Percentiles rank a stretch among this genome's conserved stretches.
Conservation (phyloP, 805 yeast species). For the Yamadazyma tumulicola region DNA sequence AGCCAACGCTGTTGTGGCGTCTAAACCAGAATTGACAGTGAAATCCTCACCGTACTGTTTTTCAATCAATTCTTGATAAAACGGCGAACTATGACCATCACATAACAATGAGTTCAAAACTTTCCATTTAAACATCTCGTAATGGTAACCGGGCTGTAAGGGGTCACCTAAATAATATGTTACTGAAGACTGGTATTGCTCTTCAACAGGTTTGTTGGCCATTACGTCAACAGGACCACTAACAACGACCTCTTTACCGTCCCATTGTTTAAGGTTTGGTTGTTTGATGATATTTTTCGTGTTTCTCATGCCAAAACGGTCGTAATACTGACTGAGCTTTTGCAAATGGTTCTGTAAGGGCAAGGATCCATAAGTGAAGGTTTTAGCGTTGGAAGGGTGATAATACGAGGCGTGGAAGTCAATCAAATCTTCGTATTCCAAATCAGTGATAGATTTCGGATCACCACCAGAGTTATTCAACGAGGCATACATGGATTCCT, state of each 20-base stretch:
- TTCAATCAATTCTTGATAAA: slow-evolving; percentile 85
- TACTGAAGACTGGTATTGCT: slow-evolving; percentile 75
- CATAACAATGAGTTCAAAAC: slow-evolving; percentile 66
- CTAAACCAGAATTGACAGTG: slow-evolving; percentile 83
- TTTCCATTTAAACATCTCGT: slow-evolving; percentile 69
- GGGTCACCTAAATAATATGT: slow-evolving; percentile 89
- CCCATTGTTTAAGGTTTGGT: slow-evolving; percentile 33
- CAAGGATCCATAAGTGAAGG: slow-evolving; percentile 84
- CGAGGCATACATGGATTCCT: slow-evolving; percentile 78
- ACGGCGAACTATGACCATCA: slow-evolving; percentile 91
- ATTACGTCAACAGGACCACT: slow-evolving; percentile 72
- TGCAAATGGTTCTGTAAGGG: slow-evolving; percentile 59
- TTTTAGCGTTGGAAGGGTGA: slow-evolving; percentile 86
- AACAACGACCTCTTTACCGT: slow-evolving; percentile 26
- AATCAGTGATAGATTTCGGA: slow-evolving; percentile 72
- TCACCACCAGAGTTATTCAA: slow-evolving; percentile 93
- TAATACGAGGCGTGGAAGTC: slow-evolving; percentile 74
- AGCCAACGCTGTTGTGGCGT: slow-evolving; percentile 70
- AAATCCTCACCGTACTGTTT: slow-evolving; percentile 82
- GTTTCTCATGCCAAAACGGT: slow-evolving; percentile 50
- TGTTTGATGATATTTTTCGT: slow-evolving; percentile 26
- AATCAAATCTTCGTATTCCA: slow-evolving; percentile 70
- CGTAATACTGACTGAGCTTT: slow-evolving; percentile 50
- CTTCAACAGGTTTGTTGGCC: slow-evolving; percentile 54
- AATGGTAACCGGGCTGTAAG: slow-evolving; percentile 44